phyloP scores from a whole-genome alignment of 1,284 basidiomycete genomes.

The Flammula alnicola region DNA sequence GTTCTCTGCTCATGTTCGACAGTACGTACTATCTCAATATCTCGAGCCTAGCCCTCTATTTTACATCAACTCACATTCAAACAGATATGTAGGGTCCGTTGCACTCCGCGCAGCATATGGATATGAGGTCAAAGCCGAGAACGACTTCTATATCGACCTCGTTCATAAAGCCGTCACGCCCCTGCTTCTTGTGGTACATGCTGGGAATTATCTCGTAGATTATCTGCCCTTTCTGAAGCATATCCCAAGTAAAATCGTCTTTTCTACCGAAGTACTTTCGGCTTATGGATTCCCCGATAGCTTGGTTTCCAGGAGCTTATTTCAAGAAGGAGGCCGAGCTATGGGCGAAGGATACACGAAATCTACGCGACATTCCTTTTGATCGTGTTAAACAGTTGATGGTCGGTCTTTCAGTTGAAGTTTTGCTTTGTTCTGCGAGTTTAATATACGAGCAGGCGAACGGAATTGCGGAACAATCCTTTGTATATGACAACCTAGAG shows the following conservation, averaged over 20 bases:
- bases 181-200: slow-evolving; percentile 28
- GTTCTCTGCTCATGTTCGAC: slow-evolving; percentile 30
- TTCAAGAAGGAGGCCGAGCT: slow-evolving; percentile 33
- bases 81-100: slow-evolving; percentile 28
- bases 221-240: slow-evolving; percentile 31
- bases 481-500: slow-evolving; percentile 23
- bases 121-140: slow-evolving; percentile 30
- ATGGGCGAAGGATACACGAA: slow-evolving; percentile 16
- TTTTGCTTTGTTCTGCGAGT: neutral
- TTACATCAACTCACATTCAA: neutral
- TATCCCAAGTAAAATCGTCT: slow-evolving; percentile 23
- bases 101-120: slow-evolving; percentile 34
- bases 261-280: neutral
- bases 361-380: slow-evolving; percentile 21
- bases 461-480: slow-evolving; percentile 21
- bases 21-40: slow-evolving; percentile 23
- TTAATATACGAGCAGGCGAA: slow-evolving; percentile 11
- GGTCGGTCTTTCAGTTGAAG: slow-evolving; percentile 3
- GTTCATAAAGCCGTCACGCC: slow-evolving; percentile 30
- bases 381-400: slow-evolving; percentile 15
- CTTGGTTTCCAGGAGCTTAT: slow-evolving; percentile 36
- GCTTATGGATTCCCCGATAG: slow-evolving; percentile 11
- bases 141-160: slow-evolving; percentile 33
- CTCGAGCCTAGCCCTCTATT: neutral
- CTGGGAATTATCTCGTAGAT: slow-evolving; percentile 37